These are phyloP conservation scores for Apophysomyces ossiformis DNA, from an alignment of 371 early-diverging fungal genomes.

Conservation along the genomic window DNA sequence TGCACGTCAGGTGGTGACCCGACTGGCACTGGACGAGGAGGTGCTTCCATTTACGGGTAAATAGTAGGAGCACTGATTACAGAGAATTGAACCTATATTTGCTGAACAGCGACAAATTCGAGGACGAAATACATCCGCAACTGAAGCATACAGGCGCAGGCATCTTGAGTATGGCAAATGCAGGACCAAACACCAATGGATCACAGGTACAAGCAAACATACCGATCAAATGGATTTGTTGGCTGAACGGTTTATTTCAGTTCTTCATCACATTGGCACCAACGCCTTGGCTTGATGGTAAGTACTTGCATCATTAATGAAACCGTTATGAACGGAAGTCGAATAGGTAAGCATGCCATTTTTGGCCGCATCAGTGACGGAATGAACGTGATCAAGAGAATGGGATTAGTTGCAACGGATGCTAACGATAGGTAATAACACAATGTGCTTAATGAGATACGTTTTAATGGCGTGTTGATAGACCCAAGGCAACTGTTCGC, in stretches of 20 bases:
- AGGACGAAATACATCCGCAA: slow-evolving; percentile 75
- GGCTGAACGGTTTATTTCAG: slow-evolving; percentile 24
- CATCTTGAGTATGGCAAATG: slow-evolving; percentile 86
- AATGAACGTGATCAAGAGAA: slow-evolving; percentile 70
- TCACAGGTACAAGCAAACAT: slow-evolving; percentile 60
- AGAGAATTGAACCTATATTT: background rate
- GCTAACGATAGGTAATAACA: slow-evolving; percentile 51
- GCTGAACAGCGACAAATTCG: slow-evolving; percentile 65
- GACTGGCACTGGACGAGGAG: slow-evolving; percentile 68
- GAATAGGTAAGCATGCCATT: slow-evolving; percentile 69
- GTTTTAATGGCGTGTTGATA: slow-evolving; percentile 3
- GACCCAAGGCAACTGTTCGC: slow-evolving; percentile 46
- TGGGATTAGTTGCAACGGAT: slow-evolving; percentile 75
- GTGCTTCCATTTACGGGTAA: slow-evolving; percentile 75
- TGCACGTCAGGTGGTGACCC: slow-evolving; percentile 52
- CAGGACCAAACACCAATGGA: slow-evolving; percentile 85
- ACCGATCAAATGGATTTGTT: background rate
- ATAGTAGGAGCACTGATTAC: background rate
- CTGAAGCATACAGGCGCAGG: slow-evolving; percentile 83
- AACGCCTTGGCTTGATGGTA: slow-evolving; percentile 80
- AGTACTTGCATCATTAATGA: background rate
- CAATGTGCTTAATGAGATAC: background rate
- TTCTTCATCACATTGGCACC: slow-evolving; percentile 73
- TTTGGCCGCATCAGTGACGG: slow-evolving; percentile 74
- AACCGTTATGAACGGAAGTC: background rate